Evolutionary conservation across 306 rosid genomes (phyloP).

Genomic region (Coriaria nepalensis): DNA sequence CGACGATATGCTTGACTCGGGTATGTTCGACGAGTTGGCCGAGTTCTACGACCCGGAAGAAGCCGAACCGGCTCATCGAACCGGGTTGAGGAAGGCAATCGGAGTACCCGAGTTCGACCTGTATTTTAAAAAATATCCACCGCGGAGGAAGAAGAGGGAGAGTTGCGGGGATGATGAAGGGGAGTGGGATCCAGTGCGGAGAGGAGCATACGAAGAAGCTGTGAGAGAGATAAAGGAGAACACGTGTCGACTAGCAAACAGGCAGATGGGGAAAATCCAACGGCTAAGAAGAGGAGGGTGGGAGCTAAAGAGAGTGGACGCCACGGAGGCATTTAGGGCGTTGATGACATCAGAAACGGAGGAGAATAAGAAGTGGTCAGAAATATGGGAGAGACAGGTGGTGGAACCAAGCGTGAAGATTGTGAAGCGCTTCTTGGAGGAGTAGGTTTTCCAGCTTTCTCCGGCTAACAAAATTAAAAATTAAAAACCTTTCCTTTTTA

Average conservation of each 20-base stretch:
- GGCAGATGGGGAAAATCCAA: constrained; percentile 53
- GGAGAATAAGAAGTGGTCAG: constrained; percentile 24
- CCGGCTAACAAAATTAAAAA: too few species aligned
- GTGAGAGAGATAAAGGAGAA: constrained; percentile 60
- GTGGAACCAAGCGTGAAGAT: constrained; percentile 85
- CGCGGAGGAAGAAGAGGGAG: constrained; percentile 2
- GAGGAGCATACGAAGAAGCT: constrained; percentile 46
- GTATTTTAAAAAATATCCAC: constrained; percentile 32
- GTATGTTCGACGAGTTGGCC: constrained; percentile 76
- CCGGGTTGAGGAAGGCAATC: constrained; percentile 67
- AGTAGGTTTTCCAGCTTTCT: constrained; percentile 25
- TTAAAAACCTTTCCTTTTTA: too few species aligned
- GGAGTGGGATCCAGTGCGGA: constrained; percentile 11
- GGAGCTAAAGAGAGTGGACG: constrained; percentile 74
- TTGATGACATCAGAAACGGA: constrained; percentile 32
- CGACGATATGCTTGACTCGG: constrained; percentile 73
- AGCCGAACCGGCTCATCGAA: constrained; percentile 10
- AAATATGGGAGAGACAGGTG: constrained; percentile 57
- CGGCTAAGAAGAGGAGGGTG: constrained; percentile 44
- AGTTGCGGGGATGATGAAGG: too few species aligned
- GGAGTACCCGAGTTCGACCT: constrained; percentile 80
- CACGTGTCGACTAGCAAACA: constrained; percentile 59
- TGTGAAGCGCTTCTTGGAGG: constrained; percentile 80
- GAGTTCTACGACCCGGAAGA: constrained; percentile 38
- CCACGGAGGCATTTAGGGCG: constrained; percentile 50